Conservation (phyloP, 148 eudicot species). For the Limonium bicolor region DNA sequence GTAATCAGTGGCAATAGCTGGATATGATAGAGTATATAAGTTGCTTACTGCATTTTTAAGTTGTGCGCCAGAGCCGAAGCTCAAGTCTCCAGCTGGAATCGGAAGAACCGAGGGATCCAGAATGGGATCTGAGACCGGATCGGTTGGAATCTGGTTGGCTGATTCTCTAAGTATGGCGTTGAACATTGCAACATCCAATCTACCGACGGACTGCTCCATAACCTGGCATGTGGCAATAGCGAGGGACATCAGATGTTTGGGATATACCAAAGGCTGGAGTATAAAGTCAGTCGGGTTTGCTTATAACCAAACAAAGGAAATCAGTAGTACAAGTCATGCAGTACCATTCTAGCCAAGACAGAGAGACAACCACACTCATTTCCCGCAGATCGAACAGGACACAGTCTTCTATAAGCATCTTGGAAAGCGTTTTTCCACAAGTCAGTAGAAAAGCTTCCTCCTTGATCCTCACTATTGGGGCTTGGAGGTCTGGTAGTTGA, state of each 20-base stretch:
- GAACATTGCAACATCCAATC: constrained; percentile 95
- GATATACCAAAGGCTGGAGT: no score
- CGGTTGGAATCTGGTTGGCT: constrained; percentile 73
- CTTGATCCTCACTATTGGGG: constrained; percentile 48
- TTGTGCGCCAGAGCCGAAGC: constrained; percentile 96
- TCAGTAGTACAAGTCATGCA: no score
- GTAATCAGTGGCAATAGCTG: no score
- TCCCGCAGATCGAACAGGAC: constrained; percentile 84
- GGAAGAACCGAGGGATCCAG: constrained; percentile 78
- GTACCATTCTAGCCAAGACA: constrained; percentile 64
- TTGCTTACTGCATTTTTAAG: constrained; percentile 71
- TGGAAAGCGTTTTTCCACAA: constrained; percentile 74
- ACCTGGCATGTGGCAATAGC: constrained; percentile 53
- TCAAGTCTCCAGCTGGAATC: constrained; percentile 87
- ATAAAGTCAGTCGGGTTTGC: no score
- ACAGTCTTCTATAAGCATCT: constrained; percentile 62
- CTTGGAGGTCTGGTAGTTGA: constrained; percentile 16
- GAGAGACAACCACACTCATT: constrained; percentile 93
- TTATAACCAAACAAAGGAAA: no score
- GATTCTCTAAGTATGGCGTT: constrained; percentile 93
- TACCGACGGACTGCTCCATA: constrained; percentile 68
- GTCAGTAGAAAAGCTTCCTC: constrained; percentile 50
- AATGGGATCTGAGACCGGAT: constrained; percentile 91
- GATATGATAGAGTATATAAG: no score
- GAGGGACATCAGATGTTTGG: no score